These are phyloP conservation scores for Decorospora gaudefroyi DNA, from an alignment of 2,329 filamentous ascomycete genomes.

Conservation along the genomic window DNA sequence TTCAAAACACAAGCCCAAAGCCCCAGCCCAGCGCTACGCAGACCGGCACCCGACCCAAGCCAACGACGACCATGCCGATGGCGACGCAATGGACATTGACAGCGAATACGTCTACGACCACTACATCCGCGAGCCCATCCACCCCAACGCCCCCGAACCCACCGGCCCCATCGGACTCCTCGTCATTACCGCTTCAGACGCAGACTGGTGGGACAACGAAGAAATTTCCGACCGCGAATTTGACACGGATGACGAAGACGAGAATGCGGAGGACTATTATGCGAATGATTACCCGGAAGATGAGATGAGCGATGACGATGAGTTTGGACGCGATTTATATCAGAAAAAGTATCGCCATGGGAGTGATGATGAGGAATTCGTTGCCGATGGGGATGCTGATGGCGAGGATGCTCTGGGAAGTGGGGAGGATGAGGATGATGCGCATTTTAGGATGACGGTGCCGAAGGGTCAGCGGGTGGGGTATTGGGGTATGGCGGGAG, in stretches of 20 bases:
- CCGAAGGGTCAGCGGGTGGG: slow-evolving; percentile 28
- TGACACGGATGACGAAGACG: slow-evolving; percentile 65
- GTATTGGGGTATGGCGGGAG: slow-evolving; percentile 34
- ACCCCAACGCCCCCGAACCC: slow-evolving; percentile 43
- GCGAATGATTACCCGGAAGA: slow-evolving; percentile 81
- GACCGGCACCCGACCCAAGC: slow-evolving; percentile 41
- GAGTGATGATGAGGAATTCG: slow-evolving; percentile 50
- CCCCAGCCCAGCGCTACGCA: slow-evolving; percentile 40
- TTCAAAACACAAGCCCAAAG: slow-evolving; percentile 45
- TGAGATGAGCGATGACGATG: slow-evolving; percentile 73
- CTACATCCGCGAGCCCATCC: slow-evolving; percentile 57
- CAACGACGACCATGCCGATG: slow-evolving; percentile 6
- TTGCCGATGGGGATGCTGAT: slow-evolving; percentile 24
- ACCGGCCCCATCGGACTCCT: slow-evolving; percentile 51
- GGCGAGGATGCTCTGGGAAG: slow-evolving; percentile 26
- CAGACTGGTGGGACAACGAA: slow-evolving; percentile 63
- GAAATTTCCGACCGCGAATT: slow-evolving; percentile 58
- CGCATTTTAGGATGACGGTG: slow-evolving; percentile 38
- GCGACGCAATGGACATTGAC: slow-evolving; percentile 46
- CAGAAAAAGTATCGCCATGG: slow-evolving; percentile 44
- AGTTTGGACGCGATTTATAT: slow-evolving; percentile 57
- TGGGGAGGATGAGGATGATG: slow-evolving; percentile 38
- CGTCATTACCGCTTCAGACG: slow-evolving; percentile 56
- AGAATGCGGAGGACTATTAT: slow-evolving; percentile 76
- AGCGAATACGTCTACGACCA: slow-evolving; percentile 66